These are phyloP conservation scores for Myrmaecium sp. DNA, from an alignment of 2,329 filamentous ascomycete genomes.

Conservation along the genomic window DNA sequence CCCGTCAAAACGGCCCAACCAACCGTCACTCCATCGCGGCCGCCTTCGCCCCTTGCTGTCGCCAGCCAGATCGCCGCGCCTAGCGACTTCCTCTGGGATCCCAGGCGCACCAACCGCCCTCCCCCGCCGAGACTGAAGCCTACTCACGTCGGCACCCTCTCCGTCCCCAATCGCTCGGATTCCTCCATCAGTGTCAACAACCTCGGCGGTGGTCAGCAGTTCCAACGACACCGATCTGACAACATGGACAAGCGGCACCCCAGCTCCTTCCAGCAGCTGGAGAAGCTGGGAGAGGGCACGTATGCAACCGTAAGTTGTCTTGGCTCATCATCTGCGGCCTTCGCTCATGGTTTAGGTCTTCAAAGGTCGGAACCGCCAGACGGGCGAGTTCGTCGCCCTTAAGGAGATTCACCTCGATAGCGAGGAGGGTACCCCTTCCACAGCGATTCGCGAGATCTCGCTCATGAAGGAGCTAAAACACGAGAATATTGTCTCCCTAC, in stretches of 20 bases:
- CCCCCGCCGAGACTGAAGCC: constrained; percentile 28
- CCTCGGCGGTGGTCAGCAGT: constrained; percentile 25
- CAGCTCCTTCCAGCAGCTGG: constrained; percentile 96
- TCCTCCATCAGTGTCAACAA: constrained; percentile 33
- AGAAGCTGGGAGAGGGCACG: constrained; percentile 94
- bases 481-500: constrained; percentile 90
- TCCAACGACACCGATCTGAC: no score
- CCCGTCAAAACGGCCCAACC: no score
- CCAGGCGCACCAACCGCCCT: constrained; percentile 27
- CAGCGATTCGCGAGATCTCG: constrained; percentile 94
- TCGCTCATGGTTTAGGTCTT: constrained; percentile 54
- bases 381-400: constrained; percentile 85
- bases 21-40: no score
- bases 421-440: constrained; percentile 93
- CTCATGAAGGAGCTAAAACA: constrained; percentile 99
- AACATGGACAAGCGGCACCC: constrained; percentile 87
- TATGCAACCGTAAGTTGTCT: constrained; percentile 73
- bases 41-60: constrained; percentile 21
- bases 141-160: constrained; percentile 32
- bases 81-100: constrained; percentile 33
- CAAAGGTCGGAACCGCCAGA: constrained; percentile 94
- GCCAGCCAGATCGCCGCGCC: constrained; percentile 30
- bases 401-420: constrained; percentile 99
- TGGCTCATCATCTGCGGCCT: constrained; percentile 2
- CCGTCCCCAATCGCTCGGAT: constrained; percentile 29